These are phyloP conservation scores for Leccinum longicurvipes DNA, from an alignment of 768 basidiomycete species.

Conservation along the genomic window DNA sequence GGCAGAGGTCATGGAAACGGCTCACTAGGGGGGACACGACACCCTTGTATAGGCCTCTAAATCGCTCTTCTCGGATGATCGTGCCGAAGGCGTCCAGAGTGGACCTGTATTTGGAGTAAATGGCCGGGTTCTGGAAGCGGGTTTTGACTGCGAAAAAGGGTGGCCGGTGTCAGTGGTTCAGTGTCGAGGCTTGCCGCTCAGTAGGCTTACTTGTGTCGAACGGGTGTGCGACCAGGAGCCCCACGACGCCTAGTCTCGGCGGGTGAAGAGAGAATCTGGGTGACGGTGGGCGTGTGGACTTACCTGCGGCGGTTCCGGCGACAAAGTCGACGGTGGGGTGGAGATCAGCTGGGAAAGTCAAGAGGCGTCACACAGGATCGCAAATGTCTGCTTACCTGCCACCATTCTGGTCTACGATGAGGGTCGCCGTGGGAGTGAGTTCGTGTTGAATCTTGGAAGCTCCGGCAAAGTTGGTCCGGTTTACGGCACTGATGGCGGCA, in stretches of 20 bases:
- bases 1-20: background rate
- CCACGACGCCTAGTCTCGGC: constrained; percentile 46
- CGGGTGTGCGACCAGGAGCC: constrained; percentile 70
- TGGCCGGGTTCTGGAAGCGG: constrained; percentile 65
- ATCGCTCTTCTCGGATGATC: constrained; percentile 67
- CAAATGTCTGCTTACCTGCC: constrained; percentile 10
- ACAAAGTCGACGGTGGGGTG: constrained; percentile 72
- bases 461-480: background rate
- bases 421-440: background rate
- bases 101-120: constrained; percentile 55
- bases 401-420: constrained; percentile 16
- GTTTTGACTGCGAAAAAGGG: constrained; percentile 62
- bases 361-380: background rate
- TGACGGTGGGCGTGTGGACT: background rate
- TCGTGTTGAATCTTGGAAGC: background rate
- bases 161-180: background rate
- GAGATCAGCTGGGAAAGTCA: constrained; percentile 29
- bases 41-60: constrained; percentile 71
- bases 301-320: constrained; percentile 71
- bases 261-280: background rate
- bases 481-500: background rate
- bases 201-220: constrained; percentile 60
- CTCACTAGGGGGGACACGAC: constrained; percentile 76
- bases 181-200: background rate
- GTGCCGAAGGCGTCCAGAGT: constrained; percentile 63